A percentile compares a stretch with the other conserved stretches of the same genome.
These are phyloP conservation scores for Parmales sp. DNA, from an alignment of 108 stramenopile genomes.

Conservation along the genomic window DNA sequence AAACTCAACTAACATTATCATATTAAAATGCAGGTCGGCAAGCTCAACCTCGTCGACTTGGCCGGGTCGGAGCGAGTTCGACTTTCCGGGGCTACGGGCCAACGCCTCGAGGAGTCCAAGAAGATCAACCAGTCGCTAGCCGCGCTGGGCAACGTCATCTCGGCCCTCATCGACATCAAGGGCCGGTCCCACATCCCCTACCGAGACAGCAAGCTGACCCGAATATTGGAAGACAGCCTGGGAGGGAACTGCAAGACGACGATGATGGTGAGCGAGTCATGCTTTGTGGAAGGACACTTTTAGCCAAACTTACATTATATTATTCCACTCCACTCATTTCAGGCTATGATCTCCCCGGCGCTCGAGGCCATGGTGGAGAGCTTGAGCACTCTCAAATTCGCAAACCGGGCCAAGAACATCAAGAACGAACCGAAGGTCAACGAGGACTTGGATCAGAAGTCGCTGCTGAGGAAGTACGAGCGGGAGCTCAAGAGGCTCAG, in stretches of 20 bases:
- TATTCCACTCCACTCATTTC: too few relatives aligned
- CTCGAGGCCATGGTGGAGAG: constrained; percentile 41
- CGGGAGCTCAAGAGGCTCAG: constrained; percentile 46
- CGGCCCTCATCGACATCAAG: constrained; percentile 39
- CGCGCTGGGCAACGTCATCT: constrained; percentile 51
- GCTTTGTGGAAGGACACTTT: too few relatives aligned
- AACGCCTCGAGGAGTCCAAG: constrained; percentile 43
- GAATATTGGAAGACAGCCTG: constrained; percentile 41
- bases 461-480: constrained; percentile 54
- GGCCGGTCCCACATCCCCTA: constrained; percentile 49
- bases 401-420: constrained; percentile 43
- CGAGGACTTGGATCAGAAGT: constrained; percentile 59
- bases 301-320: too few relatives aligned
- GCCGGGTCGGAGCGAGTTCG: constrained; percentile 52
- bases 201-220: constrained; percentile 47
- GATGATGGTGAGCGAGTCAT: too few relatives aligned
- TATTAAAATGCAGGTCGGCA: too few relatives aligned
- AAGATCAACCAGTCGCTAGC: constrained; percentile 53
- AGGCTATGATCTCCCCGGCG: constrained; percentile 56
- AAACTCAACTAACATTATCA: too few relatives aligned
- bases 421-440: constrained; percentile 43
- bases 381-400: constrained; percentile 39
- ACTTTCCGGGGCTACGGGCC: constrained; percentile 47
- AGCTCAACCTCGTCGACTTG: constrained; percentile 54
- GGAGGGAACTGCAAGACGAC: constrained; percentile 57